Evolutionary conservation across 2,329 filamentous ascomycete species (phyloP).

Genomic region (Aureobasidium sp.): DNA sequence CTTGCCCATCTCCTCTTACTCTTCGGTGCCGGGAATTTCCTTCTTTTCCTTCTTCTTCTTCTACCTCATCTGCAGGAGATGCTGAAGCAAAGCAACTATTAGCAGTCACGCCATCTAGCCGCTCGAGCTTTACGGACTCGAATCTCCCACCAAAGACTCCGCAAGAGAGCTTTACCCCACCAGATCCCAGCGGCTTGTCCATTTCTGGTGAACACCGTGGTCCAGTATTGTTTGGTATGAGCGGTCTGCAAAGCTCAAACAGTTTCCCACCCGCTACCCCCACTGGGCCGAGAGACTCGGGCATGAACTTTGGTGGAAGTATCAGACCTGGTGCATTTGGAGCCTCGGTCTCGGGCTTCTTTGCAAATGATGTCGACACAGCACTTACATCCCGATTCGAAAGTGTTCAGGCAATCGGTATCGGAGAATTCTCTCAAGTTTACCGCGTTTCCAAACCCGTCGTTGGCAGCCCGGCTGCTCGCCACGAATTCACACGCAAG

Average conservation of each 20-base stretch:
- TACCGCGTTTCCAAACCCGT: conserved; percentile 61
- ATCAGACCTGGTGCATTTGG: conserved; percentile 15
- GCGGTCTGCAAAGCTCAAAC: conserved; percentile 30
- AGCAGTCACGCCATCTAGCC: conserved; percentile 38
- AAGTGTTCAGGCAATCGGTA: conserved; percentile 69
- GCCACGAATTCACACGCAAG: conserved; percentile 20
- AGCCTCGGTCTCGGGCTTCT: conserved; percentile 55
- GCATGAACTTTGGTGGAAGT: conserved; percentile 49
- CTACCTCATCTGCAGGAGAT: conserved; percentile 17
- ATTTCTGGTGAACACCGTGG: conserved; percentile 56
- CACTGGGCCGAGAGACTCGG: conserved; percentile 53
- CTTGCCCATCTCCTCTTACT: conserved; percentile 33
- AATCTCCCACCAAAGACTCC: conserved; percentile 53
- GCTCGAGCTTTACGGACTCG: conserved; percentile 48
- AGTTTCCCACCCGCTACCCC: conserved; percentile 71
- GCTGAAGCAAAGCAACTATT: conserved; percentile 16
- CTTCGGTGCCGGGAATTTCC: conserved; percentile 24
- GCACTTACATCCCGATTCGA: conserved; percentile 67
- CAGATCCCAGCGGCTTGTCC: conserved; percentile 73
- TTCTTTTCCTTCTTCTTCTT: conserved; percentile 11
- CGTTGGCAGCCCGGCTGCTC: conserved; percentile 24
- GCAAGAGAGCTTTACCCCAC: conserved; percentile 61
- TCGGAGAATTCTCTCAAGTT: conserved; percentile 88
- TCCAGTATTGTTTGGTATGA: conserved; percentile 26
- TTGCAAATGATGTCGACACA: conserved; percentile 66